phyloP scores from a whole-genome alignment of 805 yeast genomes.

The Candida pseudoglaebosa region DNA sequence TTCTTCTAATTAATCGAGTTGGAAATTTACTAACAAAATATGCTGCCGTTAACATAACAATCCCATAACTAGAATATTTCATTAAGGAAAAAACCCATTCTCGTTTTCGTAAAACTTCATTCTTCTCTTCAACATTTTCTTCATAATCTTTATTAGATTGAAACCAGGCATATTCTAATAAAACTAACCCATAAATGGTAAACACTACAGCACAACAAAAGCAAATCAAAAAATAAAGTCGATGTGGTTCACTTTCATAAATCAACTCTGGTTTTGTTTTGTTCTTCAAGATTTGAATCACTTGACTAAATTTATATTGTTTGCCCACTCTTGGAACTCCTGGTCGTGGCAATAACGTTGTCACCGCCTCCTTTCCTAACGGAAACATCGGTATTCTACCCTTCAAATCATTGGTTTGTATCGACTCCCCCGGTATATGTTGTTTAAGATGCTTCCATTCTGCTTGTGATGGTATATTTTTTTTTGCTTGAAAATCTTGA shows the following conservation, averaged over 20 bases:
- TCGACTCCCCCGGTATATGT: constrained; percentile 56
- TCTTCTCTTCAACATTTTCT: constrained; percentile 47
- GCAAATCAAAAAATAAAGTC: constrained; percentile 66
- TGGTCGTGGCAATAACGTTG: constrained; percentile 68
- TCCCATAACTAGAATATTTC: constrained; percentile 26
- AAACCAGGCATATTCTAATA: constrained; percentile 52
- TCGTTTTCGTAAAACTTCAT: constrained; percentile 39
- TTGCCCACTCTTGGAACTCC: constrained; percentile 73
- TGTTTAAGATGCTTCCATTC: constrained; percentile 42
- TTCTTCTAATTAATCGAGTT: constrained; percentile 65
- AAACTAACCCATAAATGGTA: constrained; percentile 62
- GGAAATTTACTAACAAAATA: constrained; percentile 46
- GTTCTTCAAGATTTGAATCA: constrained; percentile 52
- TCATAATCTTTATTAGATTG: constrained; percentile 49
- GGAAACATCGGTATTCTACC: constrained; percentile 68
- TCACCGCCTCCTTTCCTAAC: constrained; percentile 57
- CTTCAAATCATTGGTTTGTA: constrained; percentile 40
- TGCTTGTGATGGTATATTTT: constrained; percentile 28
- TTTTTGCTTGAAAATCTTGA: constrained; percentile 25
- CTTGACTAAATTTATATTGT: constrained; percentile 52
- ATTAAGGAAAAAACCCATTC: constrained; percentile 31
- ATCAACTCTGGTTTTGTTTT: constrained; percentile 66
- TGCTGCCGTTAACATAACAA: constrained; percentile 25
- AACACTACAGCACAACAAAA: constrained; percentile 66
- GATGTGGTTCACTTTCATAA: constrained; percentile 82